A percentile compares a stretch with the other conserved stretches of the same genome.
Evolutionary conservation across 352 stramenopile species (phyloP).

Genomic region (Pythium graminicola): DNA sequence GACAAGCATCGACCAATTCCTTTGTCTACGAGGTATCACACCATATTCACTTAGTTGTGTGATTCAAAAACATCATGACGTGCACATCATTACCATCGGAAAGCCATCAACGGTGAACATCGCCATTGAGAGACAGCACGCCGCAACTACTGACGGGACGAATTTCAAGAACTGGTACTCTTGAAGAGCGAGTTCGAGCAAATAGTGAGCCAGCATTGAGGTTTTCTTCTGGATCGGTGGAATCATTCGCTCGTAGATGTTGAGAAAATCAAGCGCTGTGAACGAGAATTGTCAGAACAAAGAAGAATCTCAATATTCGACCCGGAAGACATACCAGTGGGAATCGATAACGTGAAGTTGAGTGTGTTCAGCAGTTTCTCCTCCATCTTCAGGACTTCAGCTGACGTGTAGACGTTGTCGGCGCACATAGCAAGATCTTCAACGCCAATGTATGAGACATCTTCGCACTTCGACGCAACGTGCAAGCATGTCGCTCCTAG

Average conservation of each 20-base stretch:
- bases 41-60: neutral
- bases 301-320: neutral
- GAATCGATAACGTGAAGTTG: slow-evolving; percentile 87
- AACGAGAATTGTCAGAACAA: slow-evolving; percentile 5
- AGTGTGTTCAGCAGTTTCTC: slow-evolving; percentile 90
- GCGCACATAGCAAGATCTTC: slow-evolving; percentile 89
- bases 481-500: slow-evolving; percentile 88
- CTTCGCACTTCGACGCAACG: slow-evolving; percentile 88
- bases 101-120: slow-evolving; percentile 82
- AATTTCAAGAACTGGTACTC: slow-evolving; percentile 86
- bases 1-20: slow-evolving; percentile 71
- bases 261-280: slow-evolving; percentile 81
- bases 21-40: slow-evolving; percentile 39
- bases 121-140: slow-evolving; percentile 79
- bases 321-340: slow-evolving; percentile 46
- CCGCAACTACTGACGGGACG: slow-evolving; percentile 75
- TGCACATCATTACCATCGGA: slow-evolving; percentile 54
- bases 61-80: neutral
- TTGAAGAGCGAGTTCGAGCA: slow-evolving; percentile 82
- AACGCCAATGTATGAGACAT: slow-evolving; percentile 90
- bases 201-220: slow-evolving; percentile 84
- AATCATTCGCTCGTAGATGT: slow-evolving; percentile 87
- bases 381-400: slow-evolving; percentile 88
- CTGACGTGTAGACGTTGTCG: slow-evolving; percentile 87
- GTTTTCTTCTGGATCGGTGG: slow-evolving; percentile 78